phyloP scores from a whole-genome alignment of 2,329 filamentous ascomycete species.

The Cladosporium sp. region DNA sequence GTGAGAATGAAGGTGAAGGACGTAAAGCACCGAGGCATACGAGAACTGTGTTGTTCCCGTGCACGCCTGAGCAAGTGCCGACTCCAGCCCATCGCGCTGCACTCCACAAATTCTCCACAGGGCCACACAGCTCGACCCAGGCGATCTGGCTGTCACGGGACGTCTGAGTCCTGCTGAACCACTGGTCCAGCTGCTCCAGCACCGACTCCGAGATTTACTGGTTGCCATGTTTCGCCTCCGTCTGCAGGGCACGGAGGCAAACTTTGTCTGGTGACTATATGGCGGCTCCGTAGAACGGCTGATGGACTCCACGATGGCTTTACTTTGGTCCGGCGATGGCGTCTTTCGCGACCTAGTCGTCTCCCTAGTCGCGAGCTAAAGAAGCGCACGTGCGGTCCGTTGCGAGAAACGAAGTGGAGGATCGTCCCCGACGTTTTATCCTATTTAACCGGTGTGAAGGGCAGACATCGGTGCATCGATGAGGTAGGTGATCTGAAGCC shows the following conservation, averaged over 20 bases:
- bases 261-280: not conserved
- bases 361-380: not conserved
- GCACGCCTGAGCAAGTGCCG: not conserved
- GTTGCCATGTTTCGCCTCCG: too few species aligned
- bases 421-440: conserved; percentile 1
- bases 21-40: too few species aligned
- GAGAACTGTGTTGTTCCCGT: too few species aligned
- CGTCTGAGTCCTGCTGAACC: too few species aligned
- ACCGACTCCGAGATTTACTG: too few species aligned
- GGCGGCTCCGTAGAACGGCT: not conserved
- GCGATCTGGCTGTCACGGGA: too few species aligned
- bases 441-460: conserved; percentile 5
- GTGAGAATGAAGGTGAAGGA: too few species aligned
- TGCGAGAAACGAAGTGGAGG: conserved; percentile 8
- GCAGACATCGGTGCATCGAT: not conserved
- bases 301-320: not conserved
- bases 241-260: not conserved
- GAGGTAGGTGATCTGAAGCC: not conserved
- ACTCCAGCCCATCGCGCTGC: not conserved
- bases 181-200: too few species aligned
- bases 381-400: conserved; percentile 7
- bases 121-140: not conserved
- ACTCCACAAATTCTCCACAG: not conserved
- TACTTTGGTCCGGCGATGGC: not conserved
- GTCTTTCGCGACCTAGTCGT: not conserved